Evolutionary conservation across 2,329 filamentous ascomycete genomes (phyloP).

Genomic region (Xylaria sp.): DNA sequence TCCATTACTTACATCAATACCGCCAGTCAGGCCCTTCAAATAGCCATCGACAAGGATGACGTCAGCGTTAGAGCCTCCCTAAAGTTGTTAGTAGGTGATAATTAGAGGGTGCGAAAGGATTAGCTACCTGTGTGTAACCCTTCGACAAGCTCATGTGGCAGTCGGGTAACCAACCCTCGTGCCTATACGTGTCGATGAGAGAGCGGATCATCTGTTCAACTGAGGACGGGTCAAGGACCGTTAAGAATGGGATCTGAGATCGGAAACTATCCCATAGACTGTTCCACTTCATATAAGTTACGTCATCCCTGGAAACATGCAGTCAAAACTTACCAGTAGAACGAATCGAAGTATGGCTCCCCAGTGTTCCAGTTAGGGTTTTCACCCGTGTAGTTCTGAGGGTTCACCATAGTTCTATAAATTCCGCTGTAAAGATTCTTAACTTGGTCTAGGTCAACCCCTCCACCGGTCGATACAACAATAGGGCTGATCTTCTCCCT

Average conservation of each 20-base stretch:
- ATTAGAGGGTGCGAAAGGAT: neutral
- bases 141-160: constrained; percentile 81
- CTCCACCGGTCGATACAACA: constrained; percentile 61
- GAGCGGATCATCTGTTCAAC: constrained; percentile 76
- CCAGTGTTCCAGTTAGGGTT: constrained; percentile 74
- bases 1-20: constrained; percentile 56
- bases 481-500: constrained; percentile 69
- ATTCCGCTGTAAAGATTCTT: constrained; percentile 77
- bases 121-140: constrained; percentile 71
- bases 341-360: constrained; percentile 80
- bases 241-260: constrained; percentile 75
- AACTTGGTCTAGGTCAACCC: constrained; percentile 65
- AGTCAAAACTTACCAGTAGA: constrained; percentile 69
- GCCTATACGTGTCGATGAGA: constrained; percentile 76
- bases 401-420: constrained; percentile 78
- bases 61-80: constrained; percentile 80
- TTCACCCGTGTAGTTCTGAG: constrained; percentile 79
- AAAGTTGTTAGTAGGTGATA: constrained; percentile 44
- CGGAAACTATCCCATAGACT: constrained; percentile 77
- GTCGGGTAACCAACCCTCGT: constrained; percentile 78
- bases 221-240: constrained; percentile 71
- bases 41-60: constrained; percentile 75
- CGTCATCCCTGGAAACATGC: too few species aligned
- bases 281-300: constrained; percentile 18
- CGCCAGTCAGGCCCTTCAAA: constrained; percentile 70